Evolutionary conservation across 805 yeast genomes (phyloP), one percentile per base, ranked within the genome.

Genomic region (Tetrapisispora phaffii): DNA sequence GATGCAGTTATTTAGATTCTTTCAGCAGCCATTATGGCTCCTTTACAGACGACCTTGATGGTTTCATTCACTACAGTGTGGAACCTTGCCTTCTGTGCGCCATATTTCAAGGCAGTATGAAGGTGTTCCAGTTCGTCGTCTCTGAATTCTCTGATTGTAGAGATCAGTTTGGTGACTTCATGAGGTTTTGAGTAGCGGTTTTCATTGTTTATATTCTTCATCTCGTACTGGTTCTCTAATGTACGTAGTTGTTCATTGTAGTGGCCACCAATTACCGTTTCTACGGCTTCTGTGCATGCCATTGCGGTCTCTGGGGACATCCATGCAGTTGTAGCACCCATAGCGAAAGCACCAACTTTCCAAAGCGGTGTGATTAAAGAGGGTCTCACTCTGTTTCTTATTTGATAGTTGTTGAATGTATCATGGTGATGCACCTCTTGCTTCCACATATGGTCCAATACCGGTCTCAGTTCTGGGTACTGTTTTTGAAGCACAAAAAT

Each of bases 281-380:
- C 98, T 1, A 93, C 97, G 0, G 97, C 97, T 48, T 89, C 97
- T 0, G 98, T 93, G 62, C 98, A 93, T 1, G 98, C 97, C 98
- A 93, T 93, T 2, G 98, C 97, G 2, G 96, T 97, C 60, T 90
- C 96, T 58, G 87, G 86, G 16, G 96, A 82, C 50, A 88, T 65
- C 44, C 84, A 55, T 0, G 96, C 97, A 0, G 97, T 93, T 1
- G 81, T 83, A 1, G 79, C 77, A 3, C 98, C 98, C 69, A 93
- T 72, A 0, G 80, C 80, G 41, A 83, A 72, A 0, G 98, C 97
- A 3, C 97, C 97, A 0, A 76, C 64, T 60, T 85, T 88, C 98
- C 98, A 93, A 1, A 86, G 56, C 1, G 98, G 98, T 0, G 97
- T 89, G 34, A 93, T 65, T 15, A 93, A 56, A 0, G 96, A 86